Base-by-base conservation (phyloP, 2,329 filamentous ascomycete genomes). In the Tolypocladium guangdongense region DNA sequence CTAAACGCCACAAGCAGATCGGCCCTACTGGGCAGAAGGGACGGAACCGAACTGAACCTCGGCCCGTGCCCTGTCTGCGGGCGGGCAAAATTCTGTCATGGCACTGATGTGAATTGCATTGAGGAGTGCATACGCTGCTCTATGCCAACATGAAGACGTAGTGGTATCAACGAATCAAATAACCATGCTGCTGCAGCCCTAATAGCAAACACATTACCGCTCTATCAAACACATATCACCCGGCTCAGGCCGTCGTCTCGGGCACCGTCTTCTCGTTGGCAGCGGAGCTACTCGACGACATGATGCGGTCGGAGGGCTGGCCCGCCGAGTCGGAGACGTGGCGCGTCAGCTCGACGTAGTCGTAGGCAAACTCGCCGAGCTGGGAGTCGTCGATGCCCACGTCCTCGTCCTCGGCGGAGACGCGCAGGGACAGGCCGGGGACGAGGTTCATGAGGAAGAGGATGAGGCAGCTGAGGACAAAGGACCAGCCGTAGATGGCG, bases 301-400 rank as follows among this genome's bases (percentile, higher is more conserved):
- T 39, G 51, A 56, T 60, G 49, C 51, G 46, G 32, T 55, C 53
- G 22, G 53, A 49, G 22, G 33, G 50, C n/a, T 57, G 54, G 53
- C 59, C 58, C 8, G 58, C 58, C 27, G 61, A 56, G 54, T 70
- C 76, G 55, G 68, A 71, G 53, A 90, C 81, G 61, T 91, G 86
- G 53, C 79, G 75, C 41, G 74, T 75, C 49, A 82, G 65, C 78
- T 90, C 87, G 61, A 90, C 87, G 67, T 90, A 90, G 68, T 90
- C 87, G 74, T 90, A 90, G 32, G 87, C 87, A 63, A 90, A 90
- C 71, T 91, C 87, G 69, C 87, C 87, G 51, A 90, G 83, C 73
- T 90, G 84, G 66, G 81, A 80, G 63, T 90, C 86, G 63, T 90
- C 87, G 33, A 83, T 72, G 50, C 86, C 86, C 27, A 86, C 73